Evolutionary conservation across 2,329 filamentous ascomycete species (phyloP).

Genomic region (Talaromyces islandicus): DNA sequence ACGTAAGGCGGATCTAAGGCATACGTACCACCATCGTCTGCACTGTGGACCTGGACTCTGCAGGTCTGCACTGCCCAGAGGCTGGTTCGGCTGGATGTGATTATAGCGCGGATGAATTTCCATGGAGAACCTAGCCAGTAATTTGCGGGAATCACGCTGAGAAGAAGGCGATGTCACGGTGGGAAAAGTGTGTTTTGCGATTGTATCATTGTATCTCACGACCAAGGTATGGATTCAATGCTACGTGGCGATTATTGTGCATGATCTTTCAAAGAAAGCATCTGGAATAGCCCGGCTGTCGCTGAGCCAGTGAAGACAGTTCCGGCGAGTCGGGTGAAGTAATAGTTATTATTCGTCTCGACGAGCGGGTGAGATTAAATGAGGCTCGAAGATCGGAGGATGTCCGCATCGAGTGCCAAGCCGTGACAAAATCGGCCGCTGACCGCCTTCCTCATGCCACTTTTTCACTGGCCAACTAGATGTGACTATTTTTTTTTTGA

Average conservation of each 20-base stretch:
- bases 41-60: no score
- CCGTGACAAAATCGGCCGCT: not conserved
- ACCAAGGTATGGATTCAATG: not conserved
- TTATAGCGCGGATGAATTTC: not conserved
- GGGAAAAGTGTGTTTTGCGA: not conserved
- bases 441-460: not conserved
- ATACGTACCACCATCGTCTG: not conserved
- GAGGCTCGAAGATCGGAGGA: not conserved
- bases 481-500: not conserved
- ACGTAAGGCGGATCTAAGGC: not conserved
- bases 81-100: not conserved
- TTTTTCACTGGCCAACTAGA: not conserved
- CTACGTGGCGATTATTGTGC: not conserved
- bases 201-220: not conserved
- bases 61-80: not conserved
- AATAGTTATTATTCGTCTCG: not conserved
- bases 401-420: not conserved
- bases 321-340: not conserved
- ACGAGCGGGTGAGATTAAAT: not conserved
- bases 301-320: not conserved
- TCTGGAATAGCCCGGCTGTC: not conserved
- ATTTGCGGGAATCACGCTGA: not conserved
- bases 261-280: not conserved
- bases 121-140: not conserved
- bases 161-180: not conserved